phyloP scores from a whole-genome alignment of 1,284 basidiomycete genomes.

The Marasmius oreades region DNA sequence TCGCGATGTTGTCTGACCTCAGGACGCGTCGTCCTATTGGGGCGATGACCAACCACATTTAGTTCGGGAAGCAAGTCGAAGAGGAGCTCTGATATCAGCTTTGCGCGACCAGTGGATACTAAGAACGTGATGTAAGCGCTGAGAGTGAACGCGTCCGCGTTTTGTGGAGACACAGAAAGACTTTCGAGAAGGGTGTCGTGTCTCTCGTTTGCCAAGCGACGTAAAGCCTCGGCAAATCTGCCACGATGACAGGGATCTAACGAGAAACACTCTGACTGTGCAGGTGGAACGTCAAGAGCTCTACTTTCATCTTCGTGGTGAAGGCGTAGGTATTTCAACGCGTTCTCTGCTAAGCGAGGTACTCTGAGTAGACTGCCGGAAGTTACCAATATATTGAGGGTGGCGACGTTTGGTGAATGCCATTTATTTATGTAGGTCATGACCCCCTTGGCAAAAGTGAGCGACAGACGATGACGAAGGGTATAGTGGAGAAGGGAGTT shows the following conservation, averaged over 20 bases:
- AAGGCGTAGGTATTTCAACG: constrained; percentile 29
- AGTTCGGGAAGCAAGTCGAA: constrained; percentile 56
- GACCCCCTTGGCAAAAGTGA: constrained; percentile 41
- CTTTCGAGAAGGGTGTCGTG: neutral
- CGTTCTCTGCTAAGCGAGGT: constrained; percentile 36
- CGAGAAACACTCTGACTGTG: neutral
- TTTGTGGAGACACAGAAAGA: no score
- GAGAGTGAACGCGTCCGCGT: constrained; percentile 41
- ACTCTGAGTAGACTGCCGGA: constrained; percentile 50
- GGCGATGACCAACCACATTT: constrained; percentile 33
- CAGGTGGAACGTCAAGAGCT: neutral
- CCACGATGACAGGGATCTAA: neutral
- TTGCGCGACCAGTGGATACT: constrained; percentile 44
- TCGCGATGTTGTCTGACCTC: constrained; percentile 19
- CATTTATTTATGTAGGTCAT: constrained; percentile 53
- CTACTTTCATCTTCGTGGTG: constrained; percentile 18
- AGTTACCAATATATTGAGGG: constrained; percentile 57
- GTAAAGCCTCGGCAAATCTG: neutral
- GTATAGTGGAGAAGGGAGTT: constrained; percentile 66
- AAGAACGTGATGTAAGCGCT: constrained; percentile 52
- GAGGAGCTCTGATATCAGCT: constrained; percentile 40
- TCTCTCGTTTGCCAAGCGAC: neutral
- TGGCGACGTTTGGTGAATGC: constrained; percentile 31
- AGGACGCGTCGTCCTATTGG: constrained; percentile 24
- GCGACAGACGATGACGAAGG: constrained; percentile 54